Base-by-base conservation (phyloP, 352 stramenopile species). In the Phytophthora nicotianae region DNA sequence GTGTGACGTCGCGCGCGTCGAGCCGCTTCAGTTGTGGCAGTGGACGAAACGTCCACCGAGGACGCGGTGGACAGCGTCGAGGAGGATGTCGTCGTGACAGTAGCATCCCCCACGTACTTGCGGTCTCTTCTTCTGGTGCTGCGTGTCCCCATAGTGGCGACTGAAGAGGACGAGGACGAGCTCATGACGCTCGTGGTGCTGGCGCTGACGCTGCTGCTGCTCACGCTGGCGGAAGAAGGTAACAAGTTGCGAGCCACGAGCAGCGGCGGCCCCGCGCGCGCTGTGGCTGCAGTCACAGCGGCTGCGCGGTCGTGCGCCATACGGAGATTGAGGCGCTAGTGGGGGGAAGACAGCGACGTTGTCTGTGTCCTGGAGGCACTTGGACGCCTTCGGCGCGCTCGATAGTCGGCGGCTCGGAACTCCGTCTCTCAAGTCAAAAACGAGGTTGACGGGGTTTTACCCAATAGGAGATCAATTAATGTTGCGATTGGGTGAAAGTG, bases 41-140 rank as follows among this genome's bases (percentile, higher is more conserved):
- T 33, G 33, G 65, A 66, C 27, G 66, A 54, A 26, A 27, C 49
- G 47, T 63, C 64, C 40, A 65, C 57, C 14, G 72, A 80, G 17
- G 68, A 76, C 4, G 68, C 29, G 4, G 64, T 79, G 24, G 72
- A 79, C 35, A 75, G 49, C 40, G 72, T 80, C 14, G 72, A 75
- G 0, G 64, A 74, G 5, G 68, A 77, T 33, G 68, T 68, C 37
- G 58, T 46, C 1, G 63, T 77, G 23, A 53, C 60, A 49, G 43
- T 76, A 23, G 37, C 62, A 57, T 76, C 64, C 26, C 63, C 59
- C 27, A 62, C 45, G 29, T 57, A 59, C 49, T 80, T 80, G 14
- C 60, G 52, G 2, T 68, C 57, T 21, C 68, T 37, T 41, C 54
- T 46, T 29, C 63, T 50, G 16, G 37, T 26, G 5, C 21, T 64